Evolutionary conservation across 2,329 filamentous ascomycete species (phyloP).

Genomic region (Venturia aucupariae): DNA sequence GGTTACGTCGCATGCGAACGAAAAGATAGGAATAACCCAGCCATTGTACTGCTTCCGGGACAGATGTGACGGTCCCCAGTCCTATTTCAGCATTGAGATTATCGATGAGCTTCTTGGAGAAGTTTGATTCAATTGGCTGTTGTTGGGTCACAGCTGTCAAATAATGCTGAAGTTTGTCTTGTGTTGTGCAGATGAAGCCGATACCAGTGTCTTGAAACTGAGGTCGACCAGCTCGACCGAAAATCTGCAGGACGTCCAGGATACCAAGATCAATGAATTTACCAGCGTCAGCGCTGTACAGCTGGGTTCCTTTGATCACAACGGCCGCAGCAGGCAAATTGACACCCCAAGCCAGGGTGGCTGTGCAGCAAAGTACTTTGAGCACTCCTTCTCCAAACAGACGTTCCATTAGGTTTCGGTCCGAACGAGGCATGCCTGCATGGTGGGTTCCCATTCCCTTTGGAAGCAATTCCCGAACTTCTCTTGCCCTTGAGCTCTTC

Average conservation of each 20-base stretch:
- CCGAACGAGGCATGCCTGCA: conserved; percentile 88
- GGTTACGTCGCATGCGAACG: conserved; percentile 90
- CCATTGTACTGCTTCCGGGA: conserved; percentile 91
- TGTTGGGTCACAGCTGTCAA: conserved; percentile 89
- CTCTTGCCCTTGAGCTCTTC: conserved; percentile 73
- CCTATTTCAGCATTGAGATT: conserved; percentile 95
- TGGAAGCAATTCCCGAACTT: conserved; percentile 78
- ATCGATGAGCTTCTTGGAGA: conserved; percentile 87
- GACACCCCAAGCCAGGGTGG: conserved; percentile 96
- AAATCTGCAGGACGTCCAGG: conserved; percentile 93
- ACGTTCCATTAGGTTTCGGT: conserved; percentile 90
- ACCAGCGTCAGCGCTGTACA: conserved; percentile 93
- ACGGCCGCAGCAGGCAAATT: conserved; percentile 95
- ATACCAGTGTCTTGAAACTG: conserved; percentile 98
- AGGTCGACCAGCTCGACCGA: conserved; percentile 92
- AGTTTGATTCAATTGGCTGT: conserved; percentile 93
- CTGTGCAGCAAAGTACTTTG: conserved; percentile 95
- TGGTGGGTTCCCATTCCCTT: conserved; percentile 95
- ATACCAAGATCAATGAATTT: conserved; percentile 96
- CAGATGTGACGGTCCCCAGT: conserved; percentile 87
- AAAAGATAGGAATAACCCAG: conserved; percentile 97
- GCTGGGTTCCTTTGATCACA: conserved; percentile 93
- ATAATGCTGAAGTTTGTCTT: conserved; percentile 89
- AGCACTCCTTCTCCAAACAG: conserved; percentile 87
- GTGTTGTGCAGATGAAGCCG: conserved; percentile 93